Evolutionary conservation across 495 filamentous ascomycete genomes (phyloP).

Genomic region (Daldinia caldariorum): DNA sequence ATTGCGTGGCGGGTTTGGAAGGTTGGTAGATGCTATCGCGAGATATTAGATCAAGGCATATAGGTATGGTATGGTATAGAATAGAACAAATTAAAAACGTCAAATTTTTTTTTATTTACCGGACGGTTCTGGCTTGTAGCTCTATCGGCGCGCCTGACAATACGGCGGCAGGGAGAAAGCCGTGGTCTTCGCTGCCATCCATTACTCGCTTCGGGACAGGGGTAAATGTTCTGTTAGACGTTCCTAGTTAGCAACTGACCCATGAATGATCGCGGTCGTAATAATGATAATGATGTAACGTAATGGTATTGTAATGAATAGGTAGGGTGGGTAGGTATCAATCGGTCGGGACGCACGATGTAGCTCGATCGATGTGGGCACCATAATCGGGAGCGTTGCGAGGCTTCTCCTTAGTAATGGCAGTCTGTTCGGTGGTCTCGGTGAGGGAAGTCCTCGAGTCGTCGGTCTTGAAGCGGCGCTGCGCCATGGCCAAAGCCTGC

Average conservation of each 20-base stretch:
- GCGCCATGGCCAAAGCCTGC: conserved; percentile 50
- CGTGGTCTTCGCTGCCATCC: conserved; percentile 87
- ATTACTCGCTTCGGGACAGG: conserved; percentile 87
- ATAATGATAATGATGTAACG: background rate
- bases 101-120: conserved; percentile 63
- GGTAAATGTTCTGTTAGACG: conserved; percentile 74
- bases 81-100: background rate
- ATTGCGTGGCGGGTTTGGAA: conserved; percentile 92
- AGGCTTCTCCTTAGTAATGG: conserved; percentile 47
- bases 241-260: conserved; percentile 14
- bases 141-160: conserved; percentile 94
- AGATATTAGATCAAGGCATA: conserved; percentile 30
- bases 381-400: conserved; percentile 82
- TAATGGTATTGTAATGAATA: too few relatives aligned
- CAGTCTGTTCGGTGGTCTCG: conserved; percentile 27
- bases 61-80: background rate
- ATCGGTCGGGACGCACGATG: conserved; percentile 66
- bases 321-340: background rate
- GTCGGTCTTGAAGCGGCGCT: conserved; percentile 60
- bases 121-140: conserved; percentile 89
- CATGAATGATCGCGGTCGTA: background rate
- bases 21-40: conserved; percentile 82
- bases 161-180: conserved; percentile 78
- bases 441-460: conserved; percentile 46
- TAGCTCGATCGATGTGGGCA: conserved; percentile 78